Base-by-base conservation (phyloP, 169 alveolate species). In the Plasmodium berghei region DNA sequence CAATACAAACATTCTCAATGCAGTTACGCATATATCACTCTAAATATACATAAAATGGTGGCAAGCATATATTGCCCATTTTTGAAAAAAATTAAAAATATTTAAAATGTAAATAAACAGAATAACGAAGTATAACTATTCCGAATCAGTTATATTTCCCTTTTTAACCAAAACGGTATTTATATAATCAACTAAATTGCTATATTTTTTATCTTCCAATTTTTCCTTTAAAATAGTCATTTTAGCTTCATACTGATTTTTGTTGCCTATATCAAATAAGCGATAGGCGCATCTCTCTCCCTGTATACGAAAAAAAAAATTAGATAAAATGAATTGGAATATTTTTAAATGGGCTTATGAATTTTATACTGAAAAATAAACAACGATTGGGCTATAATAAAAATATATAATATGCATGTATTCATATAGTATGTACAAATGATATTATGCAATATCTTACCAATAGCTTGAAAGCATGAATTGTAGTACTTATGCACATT, bases 401-500 rank as follows among this genome's bases (percentile, higher is more conserved):
- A 40, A 66, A 66, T 28, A 5, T 28, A 66, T 16, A 66, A 40
- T 12, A 64, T 28, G 6, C 10, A 66, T 28, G 12, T 40, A 64
- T 64, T 24, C 42, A 28, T 40, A 64, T 64, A 64, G 24, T 59
- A n/a, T n/a, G 20, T 59, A 20, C 9, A 63, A 16, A 59, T 40
- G 22, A 22, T 20, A 26, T 18, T 1, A 16, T 0, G 34, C 66
- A 59, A 14, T 9, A 2, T 20, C 83, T 5, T 86, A 86, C 91
- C 91, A 86, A 34, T 58, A 45, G 40, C 52, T 71, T 86, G 72
- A 86, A 86, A 34, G 48, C 91, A 5, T 42, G 91, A 10, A 45
- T 42, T 5, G 72, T 71, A 61, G 49, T 71, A 9, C 34, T 24
- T 8, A 71, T 54, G 14, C 87, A 86, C 34, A 66, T 20, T 4